phyloP scores from a whole-genome alignment of 805 yeast species.

The baker's yeast (Saccharomyces cerevisiae) region DNA sequence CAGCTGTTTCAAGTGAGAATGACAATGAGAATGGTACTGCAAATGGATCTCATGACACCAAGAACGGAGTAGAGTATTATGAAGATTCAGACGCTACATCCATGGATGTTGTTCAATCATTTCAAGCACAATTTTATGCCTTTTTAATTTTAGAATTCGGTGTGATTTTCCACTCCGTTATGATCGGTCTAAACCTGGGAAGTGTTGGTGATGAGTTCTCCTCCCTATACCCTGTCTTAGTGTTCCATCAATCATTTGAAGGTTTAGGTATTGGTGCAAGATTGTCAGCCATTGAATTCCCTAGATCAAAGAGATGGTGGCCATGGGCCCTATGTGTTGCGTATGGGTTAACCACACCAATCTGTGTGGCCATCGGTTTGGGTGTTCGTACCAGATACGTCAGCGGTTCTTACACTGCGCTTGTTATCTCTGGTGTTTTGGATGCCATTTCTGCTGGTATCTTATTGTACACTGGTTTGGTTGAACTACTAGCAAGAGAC shows the following conservation, averaged over 20 bases:
- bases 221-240: conserved; percentile 54
- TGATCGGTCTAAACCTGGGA: conserved; percentile 63
- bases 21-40: neutral
- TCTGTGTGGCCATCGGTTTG: conserved; percentile 64
- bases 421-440: conserved; percentile 53
- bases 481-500: conserved; percentile 69
- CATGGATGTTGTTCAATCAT: conserved; percentile 3
- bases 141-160: conserved; percentile 63
- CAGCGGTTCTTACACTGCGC: conserved; percentile 45
- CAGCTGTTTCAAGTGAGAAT: neutral
- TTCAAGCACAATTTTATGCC: conserved; percentile 29
- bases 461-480: conserved; percentile 62
- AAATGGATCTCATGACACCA: neutral
- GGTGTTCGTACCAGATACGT: conserved; percentile 57
- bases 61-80: neutral
- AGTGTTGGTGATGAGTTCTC: conserved; percentile 56
- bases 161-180: conserved; percentile 64
- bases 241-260: conserved; percentile 73
- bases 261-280: conserved; percentile 75
- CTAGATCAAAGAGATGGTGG: conserved; percentile 33
- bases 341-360: conserved; percentile 57
- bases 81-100: conserved; percentile 7
- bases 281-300: conserved; percentile 52
- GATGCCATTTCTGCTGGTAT: conserved; percentile 69
- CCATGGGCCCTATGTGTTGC: conserved; percentile 40